A percentile compares a stretch with the other conserved stretches of the same genome.
Evolutionary conservation across 2,329 filamentous ascomycete species (phyloP).

Genomic region (Rhynchosporium graminicola): DNA sequence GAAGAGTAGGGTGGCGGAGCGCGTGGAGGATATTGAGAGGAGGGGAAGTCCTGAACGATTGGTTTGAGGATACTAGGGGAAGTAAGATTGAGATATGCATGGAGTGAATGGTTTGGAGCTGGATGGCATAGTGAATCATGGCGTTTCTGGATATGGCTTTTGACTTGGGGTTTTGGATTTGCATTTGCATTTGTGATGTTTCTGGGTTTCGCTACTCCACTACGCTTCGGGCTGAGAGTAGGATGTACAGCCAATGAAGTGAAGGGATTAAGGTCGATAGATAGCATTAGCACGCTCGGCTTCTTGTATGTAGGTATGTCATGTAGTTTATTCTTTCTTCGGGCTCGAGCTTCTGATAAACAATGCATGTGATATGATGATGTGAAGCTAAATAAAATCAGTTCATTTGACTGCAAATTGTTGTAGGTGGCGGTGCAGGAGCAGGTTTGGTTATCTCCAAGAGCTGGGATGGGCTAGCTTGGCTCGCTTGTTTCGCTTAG

Average conservation of each 20-base stretch:
- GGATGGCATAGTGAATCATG: background rate
- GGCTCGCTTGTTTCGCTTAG: too few species aligned
- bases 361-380: background rate
- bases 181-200: background rate
- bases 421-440: too few species aligned
- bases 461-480: too few species aligned
- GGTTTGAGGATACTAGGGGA: background rate
- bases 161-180: background rate
- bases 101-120: background rate
- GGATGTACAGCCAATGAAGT: background rate
- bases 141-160: background rate
- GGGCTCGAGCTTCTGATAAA: too few species aligned
- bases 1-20: conserved; percentile 32
- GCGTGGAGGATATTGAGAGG: conserved; percentile 36
- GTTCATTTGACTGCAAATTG: too few species aligned
- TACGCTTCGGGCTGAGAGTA: background rate
- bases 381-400: background rate
- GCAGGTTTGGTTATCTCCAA: too few species aligned
- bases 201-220: background rate
- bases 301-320: too few species aligned
- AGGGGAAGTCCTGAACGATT: conserved; percentile 20
- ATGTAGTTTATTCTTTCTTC: too few species aligned
- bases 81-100: too few species aligned
- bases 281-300: too few species aligned
- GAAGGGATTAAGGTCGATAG: background rate